phyloP scores from a whole-genome alignment of 805 yeast genomes.

The Starmerella khaoyaiensis region DNA sequence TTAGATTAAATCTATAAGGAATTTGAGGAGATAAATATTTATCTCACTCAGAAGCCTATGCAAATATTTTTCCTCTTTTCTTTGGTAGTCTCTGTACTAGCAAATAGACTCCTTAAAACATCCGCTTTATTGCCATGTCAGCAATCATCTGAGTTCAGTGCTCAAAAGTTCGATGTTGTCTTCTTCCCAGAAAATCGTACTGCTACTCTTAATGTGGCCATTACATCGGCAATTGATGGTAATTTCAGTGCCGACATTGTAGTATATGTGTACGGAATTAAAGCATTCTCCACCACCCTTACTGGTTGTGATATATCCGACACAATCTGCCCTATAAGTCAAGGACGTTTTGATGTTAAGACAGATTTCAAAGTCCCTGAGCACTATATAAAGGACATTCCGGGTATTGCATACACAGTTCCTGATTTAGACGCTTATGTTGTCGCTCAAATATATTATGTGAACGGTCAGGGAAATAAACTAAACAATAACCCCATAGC shows the following conservation, averaged over 20 bases:
- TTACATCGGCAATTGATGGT: slow-evolving; percentile 64
- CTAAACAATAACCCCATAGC: slow-evolving; percentile 44
- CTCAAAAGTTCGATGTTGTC: slow-evolving; percentile 65
- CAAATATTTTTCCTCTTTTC: not conserved
- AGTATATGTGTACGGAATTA: slow-evolving; percentile 71
- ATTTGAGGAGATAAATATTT: too few species aligned
- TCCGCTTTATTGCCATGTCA: slow-evolving; percentile 80
- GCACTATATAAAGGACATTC: slow-evolving; percentile 40
- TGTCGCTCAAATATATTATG: slow-evolving; percentile 49
- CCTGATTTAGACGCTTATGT: slow-evolving; percentile 95
- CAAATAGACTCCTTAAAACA: slow-evolving; percentile 31
- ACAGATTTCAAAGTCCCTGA: slow-evolving; percentile 36
- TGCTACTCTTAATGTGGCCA: slow-evolving; percentile 55
- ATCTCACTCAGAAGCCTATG: too few species aligned
- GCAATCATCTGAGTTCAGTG: slow-evolving; percentile 76
- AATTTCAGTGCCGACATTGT: slow-evolving; percentile 53
- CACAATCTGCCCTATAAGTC: slow-evolving; percentile 67
- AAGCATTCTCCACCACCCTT: slow-evolving; percentile 41
- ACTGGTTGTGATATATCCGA: slow-evolving; percentile 49
- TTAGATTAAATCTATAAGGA: too few species aligned
- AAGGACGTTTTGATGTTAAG: slow-evolving; percentile 71
- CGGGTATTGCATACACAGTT: slow-evolving; percentile 72
- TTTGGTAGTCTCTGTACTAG: slow-evolving; percentile 18
- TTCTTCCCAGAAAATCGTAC: slow-evolving; percentile 55
- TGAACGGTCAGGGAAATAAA: slow-evolving; percentile 30